phyloP scores from a whole-genome alignment of 2,329 filamentous ascomycete species.

The Ophiostoma sp. region DNA sequence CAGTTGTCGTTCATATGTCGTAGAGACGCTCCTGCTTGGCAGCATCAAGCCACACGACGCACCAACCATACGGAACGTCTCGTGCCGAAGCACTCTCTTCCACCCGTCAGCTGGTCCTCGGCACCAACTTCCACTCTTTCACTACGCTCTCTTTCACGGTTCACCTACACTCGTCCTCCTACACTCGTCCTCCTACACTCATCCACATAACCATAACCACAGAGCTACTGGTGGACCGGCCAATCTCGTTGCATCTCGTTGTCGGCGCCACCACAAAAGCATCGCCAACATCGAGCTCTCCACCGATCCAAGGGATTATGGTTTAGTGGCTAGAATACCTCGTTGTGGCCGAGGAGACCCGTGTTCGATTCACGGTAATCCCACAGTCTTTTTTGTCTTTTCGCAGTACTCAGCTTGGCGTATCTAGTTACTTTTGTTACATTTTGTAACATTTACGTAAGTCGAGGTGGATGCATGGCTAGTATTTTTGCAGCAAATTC shows the following conservation, averaged over 20 bases:
- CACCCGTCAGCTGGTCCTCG: neutral
- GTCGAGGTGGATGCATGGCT: neutral
- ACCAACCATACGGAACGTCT: neutral
- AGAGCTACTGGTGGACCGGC: neutral
- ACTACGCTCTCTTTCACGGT: too few relatives aligned
- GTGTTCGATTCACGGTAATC: constrained; percentile 28
- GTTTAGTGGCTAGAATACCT: constrained; percentile 28
- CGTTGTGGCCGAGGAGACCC: constrained; percentile 28
- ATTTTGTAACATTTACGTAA: neutral
- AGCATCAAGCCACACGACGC: neutral
- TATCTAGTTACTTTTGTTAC: neutral
- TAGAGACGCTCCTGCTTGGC: neutral
- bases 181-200: neutral
- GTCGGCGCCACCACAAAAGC: constrained; percentile 4
- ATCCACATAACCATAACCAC: neutral
- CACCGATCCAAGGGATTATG: constrained; percentile 19
- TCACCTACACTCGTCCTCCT: neutral
- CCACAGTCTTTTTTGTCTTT: constrained; percentile 16
- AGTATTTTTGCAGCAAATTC: neutral
- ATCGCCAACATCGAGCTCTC: neutral
- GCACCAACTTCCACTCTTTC: too few relatives aligned
- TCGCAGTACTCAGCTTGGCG: neutral
- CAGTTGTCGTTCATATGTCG: neutral
- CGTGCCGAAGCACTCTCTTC: neutral
- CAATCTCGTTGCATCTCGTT: neutral